A percentile compares a stretch with the other conserved stretches of the same genome.
Conservation (phyloP, 2,329 filamentous ascomycete genomes). For the Pseudogymnoascus sp. region DNA sequence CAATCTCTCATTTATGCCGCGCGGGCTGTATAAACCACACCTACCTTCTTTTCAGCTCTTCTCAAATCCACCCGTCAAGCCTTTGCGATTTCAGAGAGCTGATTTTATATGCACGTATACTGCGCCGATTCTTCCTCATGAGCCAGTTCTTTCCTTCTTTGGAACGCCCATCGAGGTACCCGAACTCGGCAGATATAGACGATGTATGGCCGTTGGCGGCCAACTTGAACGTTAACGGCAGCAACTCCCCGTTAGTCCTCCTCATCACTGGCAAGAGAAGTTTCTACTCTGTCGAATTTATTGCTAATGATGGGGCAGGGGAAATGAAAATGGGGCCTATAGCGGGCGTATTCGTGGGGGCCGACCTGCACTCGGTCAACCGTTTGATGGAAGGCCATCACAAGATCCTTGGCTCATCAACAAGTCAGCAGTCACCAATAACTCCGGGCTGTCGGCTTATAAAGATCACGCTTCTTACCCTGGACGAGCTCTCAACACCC, state of each 20-base stretch:
- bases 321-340: neutral
- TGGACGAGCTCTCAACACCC: neutral
- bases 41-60: neutral
- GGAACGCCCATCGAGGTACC: neutral
- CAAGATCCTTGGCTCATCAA: neutral
- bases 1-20: neutral
- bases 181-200: neutral
- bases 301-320: neutral
- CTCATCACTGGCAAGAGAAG: neutral
- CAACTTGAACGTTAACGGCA: neutral
- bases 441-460: neutral
- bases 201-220: neutral
- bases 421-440: neutral
- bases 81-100: neutral
- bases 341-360: neutral
- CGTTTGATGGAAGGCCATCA: neutral
- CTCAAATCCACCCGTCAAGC: neutral
- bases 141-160: neutral
- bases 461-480: neutral
- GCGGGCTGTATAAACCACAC: neutral
- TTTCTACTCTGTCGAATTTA: neutral
- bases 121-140: neutral
- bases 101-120: slow-evolving; percentile 1
- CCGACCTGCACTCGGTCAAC: neutral
- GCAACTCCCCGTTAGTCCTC: neutral